These are phyloP conservation scores for Petunia hybrid DNA, from an alignment of 305 asterid genomes.

Conservation along the genomic window DNA sequence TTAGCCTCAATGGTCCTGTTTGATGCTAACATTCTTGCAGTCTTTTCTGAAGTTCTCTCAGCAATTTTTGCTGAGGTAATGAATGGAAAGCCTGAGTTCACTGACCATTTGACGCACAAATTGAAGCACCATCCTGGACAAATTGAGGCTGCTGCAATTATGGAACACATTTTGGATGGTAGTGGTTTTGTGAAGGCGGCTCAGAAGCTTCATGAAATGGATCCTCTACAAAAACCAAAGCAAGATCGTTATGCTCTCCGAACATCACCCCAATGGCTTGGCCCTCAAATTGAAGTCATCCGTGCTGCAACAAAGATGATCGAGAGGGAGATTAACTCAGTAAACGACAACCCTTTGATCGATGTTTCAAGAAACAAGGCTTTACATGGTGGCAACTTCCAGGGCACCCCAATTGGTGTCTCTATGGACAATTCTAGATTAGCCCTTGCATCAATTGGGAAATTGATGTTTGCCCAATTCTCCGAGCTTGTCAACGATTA, in stretches of 20 bases:
- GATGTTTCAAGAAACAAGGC: conserved; percentile 49
- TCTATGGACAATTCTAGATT: conserved; percentile 48
- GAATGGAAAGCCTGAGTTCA: conserved; percentile 74
- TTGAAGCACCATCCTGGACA: conserved; percentile 86
- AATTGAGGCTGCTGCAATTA: conserved; percentile 50
- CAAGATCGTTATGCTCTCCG: conserved; percentile 49
- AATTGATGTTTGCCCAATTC: conserved; percentile 46
- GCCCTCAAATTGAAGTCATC: conserved; percentile 49
- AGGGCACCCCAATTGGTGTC: conserved; percentile 49
- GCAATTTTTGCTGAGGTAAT: conserved; percentile 86
- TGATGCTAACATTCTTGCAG: conserved; percentile 67
- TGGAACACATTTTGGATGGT: conserved; percentile 48
- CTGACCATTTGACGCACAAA: conserved; percentile 66
- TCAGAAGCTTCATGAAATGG: conserved; percentile 38
- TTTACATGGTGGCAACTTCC: conserved; percentile 48
- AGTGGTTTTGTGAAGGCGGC: conserved; percentile 45
- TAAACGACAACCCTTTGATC: conserved; percentile 45
- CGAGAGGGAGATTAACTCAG: conserved; percentile 49
- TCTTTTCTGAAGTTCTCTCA: conserved; percentile 53
- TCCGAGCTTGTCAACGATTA: conserved; percentile 48
- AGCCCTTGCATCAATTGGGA: conserved; percentile 42
- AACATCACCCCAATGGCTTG: conserved; percentile 49
- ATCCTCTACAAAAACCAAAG: conserved; percentile 47
- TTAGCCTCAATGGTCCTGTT: conserved; percentile 75
- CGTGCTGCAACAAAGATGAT: conserved; percentile 44